Percentiles rank a stretch among this genome's conserved stretches.
Conservation (phyloP, 2,329 filamentous ascomycete species). For the Cadophora luteo-olivacea region DNA sequence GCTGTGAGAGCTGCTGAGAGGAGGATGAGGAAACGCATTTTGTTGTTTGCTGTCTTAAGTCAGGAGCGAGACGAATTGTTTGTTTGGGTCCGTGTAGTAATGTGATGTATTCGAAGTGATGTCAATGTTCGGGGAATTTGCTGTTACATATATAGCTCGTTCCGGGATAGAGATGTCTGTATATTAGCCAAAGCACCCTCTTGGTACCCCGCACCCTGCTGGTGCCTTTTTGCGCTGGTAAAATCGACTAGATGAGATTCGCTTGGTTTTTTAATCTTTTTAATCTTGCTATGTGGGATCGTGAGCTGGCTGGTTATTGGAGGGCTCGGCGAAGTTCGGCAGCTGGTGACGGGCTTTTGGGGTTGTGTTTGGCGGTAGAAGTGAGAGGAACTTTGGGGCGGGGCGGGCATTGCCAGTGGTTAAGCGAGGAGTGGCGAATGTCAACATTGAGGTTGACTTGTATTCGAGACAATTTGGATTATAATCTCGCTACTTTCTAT, state of each 20-base stretch:
- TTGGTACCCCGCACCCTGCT: conserved; percentile 9
- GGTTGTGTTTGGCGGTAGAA: no score
- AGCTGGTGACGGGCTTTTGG: not conserved
- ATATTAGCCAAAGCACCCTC: conserved; percentile 3
- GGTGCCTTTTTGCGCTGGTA: not conserved
- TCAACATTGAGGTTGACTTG: not conserved
- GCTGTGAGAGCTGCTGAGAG: conserved; percentile 22
- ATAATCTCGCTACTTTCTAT: no score
- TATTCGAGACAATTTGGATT: no score
- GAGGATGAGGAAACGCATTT: conserved; percentile 24
- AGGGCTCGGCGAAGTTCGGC: not conserved
- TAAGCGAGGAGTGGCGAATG: not conserved
- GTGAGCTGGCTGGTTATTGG: not conserved
- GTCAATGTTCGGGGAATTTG: conserved; percentile 17
- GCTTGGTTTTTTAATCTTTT: conserved; percentile 1
- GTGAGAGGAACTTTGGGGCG: no score
- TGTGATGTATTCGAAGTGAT: no score
- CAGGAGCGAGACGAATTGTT: no score
- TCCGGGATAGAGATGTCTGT: not conserved
- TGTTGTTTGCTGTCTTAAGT: not conserved
- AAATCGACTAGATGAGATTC: not conserved
- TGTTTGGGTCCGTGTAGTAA: no score
- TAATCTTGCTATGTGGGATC: not conserved
- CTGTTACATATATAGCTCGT: not conserved
- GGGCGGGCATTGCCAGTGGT: not conserved